Evolutionary conservation across 192 early-diverging fungal species (phyloP), one percentile per base, ranked within the genome.

Genomic region (Pecoramyces ruminantium): DNA sequence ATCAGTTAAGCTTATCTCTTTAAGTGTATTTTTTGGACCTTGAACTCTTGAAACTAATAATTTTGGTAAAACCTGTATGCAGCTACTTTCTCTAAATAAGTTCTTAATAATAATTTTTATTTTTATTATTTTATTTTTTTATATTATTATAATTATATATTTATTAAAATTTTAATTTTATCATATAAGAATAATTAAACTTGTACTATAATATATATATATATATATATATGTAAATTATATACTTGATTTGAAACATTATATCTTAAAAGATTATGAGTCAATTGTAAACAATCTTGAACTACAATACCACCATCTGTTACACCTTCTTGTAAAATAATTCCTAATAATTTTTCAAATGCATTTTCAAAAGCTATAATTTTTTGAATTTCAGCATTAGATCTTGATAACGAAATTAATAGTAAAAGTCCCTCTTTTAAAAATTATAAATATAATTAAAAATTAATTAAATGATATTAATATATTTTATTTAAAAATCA

Each of bases 321-420:
- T 13, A 93, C 96, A 38, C 94, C 96, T 83, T 98, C 96, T 38
- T 96, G 95, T 78, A 92, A 83, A 81, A 98, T 93, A 78, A 98
- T 95, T 4, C 87, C 88, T 79, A 99, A 86, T 28, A 99, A 86
- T 14, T 93, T 88, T 80, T 99, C 98, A 86, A 99, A 99, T 9
- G 96, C 95, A 82, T 95, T 97, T 81, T 98, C 95, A 87, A 99
- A 99, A 18, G 98, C 97, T 78, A 99, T 94, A 81, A 99, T 95
- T 88, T 99, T 98, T 87, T 99, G 98, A 29, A 99, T 93, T 80
- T 98, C 97, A 15, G 95, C 93, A 85, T 97, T 97, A 67, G 87
- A 90, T 79, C 94, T 89, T n/a, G 96, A 97, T 77, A 99, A 88
- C 0, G 94, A 89, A 79, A 97, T 97, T 83, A 99, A 82, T 29